Evolutionary conservation across 192 early-diverging fungal genomes (phyloP), one percentile per base, ranked within the genome.

Genomic region (Chytriomyces sp.): DNA sequence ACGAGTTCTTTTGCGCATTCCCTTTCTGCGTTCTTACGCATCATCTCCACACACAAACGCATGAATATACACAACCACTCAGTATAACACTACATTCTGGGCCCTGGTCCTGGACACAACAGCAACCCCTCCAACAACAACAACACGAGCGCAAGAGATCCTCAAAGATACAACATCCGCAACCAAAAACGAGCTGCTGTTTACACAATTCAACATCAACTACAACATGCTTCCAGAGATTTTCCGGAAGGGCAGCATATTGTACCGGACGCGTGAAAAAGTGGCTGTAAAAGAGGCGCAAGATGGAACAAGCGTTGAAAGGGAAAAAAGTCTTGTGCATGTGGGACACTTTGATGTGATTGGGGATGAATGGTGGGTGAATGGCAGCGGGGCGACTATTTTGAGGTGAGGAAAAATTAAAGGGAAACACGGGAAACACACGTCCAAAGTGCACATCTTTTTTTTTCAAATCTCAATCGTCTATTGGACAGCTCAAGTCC

Each of bases 51-150:
- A 72, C 1, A 61, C 13, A 47, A 5, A 43, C 45, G 10, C 10
- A 45, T 3, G 24, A 50, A 18, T 71, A 23, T 11, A 45, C 11
- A 44, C 1, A 20, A 70, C 18, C 60, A 18, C 43, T 59, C 9
- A 86, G 72, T 99, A 97, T 85, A 99, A 99, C 82, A 99, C 97
- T 4, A 89, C 91, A 7, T 98, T 97, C 80, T 98, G 96, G 96
- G 83, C 88, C 9, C 80, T 99, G 47, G 96, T 98, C 2, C 81
- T 79, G 59, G 81, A 83, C 64, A 46, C 68, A 35, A 86, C 89
- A 44, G 83, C 86, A 61, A 44, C 23, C 8, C 61, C 71, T 9
- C 94, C 93, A 63, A 85, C 83, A 64, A 86, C 91, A 7, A 90
- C 90, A 53, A 86, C 77, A 28, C 91, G 93, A 69, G 95, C 96